Conservation (phyloP, 805 yeast species). For the Candida succiphila region DNA sequence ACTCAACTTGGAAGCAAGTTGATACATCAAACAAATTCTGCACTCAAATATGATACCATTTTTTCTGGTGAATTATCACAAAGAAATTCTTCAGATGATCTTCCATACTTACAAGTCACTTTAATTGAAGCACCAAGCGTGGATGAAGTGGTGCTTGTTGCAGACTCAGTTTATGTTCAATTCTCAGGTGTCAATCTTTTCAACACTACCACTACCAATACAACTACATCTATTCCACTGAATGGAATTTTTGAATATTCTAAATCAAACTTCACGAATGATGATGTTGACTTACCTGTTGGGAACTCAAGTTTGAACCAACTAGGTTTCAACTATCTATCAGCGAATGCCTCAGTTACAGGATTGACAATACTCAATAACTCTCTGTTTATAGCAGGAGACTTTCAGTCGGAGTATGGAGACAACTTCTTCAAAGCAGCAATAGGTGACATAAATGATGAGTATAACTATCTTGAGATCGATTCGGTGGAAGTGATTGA, state of each 20-base stretch:
- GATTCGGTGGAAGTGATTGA: constrained; percentile 8
- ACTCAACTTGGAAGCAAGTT: constrained; percentile 28
- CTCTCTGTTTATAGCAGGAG: constrained; percentile 39
- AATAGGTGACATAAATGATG: constrained; percentile 13
- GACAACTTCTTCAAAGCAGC: constrained; percentile 26
- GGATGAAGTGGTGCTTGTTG: constrained; percentile 48
- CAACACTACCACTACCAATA: constrained; percentile 1
- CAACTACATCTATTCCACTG: constrained; percentile 24
- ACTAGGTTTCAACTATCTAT: constrained; percentile 25
- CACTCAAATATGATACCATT: constrained; percentile 71
- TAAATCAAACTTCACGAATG: constrained; percentile 47
- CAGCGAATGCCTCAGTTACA: constrained; percentile 29
- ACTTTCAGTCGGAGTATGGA: constrained; percentile 27
- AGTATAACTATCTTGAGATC: constrained; percentile 4
- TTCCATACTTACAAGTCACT: constrained; percentile 29
- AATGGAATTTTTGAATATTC: constrained; percentile 84
- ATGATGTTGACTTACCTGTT: constrained; percentile 18
- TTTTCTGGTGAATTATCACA: constrained; percentile 56
- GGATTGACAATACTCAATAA: constrained; percentile 23
- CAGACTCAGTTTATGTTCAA: constrained; percentile 50
- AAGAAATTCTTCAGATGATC: constrained; percentile 10
- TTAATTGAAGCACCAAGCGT: constrained; percentile 22
- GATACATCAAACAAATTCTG: constrained; percentile 73
- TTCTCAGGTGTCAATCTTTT: constrained; percentile 25
- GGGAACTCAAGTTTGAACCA: constrained; percentile 40